Conservation (phyloP, 139 green algal genomes). For the Eudorina sp. region DNA sequence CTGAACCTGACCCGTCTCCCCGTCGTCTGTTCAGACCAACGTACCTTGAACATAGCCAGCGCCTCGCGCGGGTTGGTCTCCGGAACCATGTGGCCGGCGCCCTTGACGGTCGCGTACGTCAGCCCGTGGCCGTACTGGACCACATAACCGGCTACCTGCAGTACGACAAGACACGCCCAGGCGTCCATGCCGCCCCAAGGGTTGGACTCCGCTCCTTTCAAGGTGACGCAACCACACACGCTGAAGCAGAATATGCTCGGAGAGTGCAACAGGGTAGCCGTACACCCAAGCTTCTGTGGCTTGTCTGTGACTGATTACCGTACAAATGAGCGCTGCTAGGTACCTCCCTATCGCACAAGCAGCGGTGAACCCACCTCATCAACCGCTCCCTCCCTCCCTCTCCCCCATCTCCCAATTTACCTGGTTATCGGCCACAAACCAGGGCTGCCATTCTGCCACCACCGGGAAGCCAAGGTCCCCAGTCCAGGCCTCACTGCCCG, state of each 20-base stretch:
- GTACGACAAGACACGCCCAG: not conserved
- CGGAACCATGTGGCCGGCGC: conserved; percentile 88
- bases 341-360: too few relatives aligned
- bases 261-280: too few relatives aligned
- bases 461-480: conserved; percentile 55
- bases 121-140: conserved; percentile 72
- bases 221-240: not conserved
- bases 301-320: too few relatives aligned
- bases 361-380: too few relatives aligned
- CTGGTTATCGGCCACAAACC: conserved; percentile 65
- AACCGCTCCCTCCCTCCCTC: not conserved
- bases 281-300: too few relatives aligned
- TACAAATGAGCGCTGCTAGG: too few relatives aligned
- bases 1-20: too few relatives aligned
- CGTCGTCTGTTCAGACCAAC: not conserved
- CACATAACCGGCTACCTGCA: conserved; percentile 83
- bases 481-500: conserved; percentile 84
- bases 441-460: conserved; percentile 67
- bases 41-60: conserved; percentile 72
- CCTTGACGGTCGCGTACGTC: conserved; percentile 82
- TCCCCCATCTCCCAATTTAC: conserved; percentile 11
- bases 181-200: not conserved
- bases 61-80: conserved; percentile 78
- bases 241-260: too few relatives aligned
- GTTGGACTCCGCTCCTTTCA: not conserved